phyloP scores from a whole-genome alignment of 805 yeast genomes.

The Wickerhamomyces strasburgensis region DNA sequence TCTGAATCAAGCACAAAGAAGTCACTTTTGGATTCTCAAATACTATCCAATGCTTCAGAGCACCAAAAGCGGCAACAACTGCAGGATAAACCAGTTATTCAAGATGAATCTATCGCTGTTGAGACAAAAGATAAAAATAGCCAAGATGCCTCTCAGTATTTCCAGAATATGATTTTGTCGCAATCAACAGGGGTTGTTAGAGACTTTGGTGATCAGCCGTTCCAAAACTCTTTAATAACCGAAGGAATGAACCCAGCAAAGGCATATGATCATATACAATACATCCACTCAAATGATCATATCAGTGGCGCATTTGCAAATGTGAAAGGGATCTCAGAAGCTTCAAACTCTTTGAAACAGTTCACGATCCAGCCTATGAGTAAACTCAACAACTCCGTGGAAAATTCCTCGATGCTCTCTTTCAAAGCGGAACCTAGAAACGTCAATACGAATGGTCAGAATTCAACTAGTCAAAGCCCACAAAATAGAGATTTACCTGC shows the following conservation, averaged over 20 bases:
- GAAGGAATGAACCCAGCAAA: constrained; percentile 11
- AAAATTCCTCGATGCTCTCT: constrained; percentile 17
- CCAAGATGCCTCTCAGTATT: constrained; percentile 26
- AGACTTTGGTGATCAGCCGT: constrained; percentile 31
- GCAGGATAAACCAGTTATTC: too few species aligned
- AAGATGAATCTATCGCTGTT: not conserved
- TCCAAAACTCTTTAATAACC: constrained; percentile 22
- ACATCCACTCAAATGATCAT: constrained; percentile 28
- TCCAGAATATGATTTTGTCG: constrained; percentile 42
- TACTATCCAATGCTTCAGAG: constrained; percentile 7
- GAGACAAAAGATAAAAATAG: not conserved
- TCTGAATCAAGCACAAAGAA: constrained; percentile 4
- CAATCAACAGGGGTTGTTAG: constrained; percentile 50
- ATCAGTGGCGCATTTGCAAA: constrained; percentile 13
- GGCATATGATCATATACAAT: constrained; percentile 10
- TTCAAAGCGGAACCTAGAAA: constrained; percentile 20
- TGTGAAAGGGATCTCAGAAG: constrained; percentile 9
- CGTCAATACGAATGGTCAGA: too few species aligned
- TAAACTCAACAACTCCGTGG: constrained; percentile 15
- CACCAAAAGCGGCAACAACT: too few species aligned
- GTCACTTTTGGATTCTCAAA: constrained; percentile 11
- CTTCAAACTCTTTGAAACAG: constrained; percentile 22
- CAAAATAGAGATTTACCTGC: constrained; percentile 18
- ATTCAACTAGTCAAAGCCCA: constrained; percentile 21
- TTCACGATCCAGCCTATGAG: constrained; percentile 18